Evolutionary conservation across 768 basidiomycete species (phyloP), one percentile per base, ranked within the genome.

Genomic region (Calocybe indica): DNA sequence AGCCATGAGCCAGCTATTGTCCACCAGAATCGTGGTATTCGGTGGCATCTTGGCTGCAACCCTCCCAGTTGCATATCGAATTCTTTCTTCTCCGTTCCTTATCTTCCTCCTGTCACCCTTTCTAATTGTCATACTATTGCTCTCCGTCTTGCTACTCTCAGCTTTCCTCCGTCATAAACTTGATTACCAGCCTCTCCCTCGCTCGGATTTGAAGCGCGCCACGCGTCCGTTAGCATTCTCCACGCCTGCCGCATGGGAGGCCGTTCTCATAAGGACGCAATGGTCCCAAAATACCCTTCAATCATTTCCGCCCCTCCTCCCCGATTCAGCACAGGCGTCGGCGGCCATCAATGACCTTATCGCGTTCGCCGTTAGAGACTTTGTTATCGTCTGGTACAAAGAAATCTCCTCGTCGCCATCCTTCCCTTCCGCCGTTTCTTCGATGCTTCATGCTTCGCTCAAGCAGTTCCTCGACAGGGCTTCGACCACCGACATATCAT

Each of bases 191-290:
- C 58, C 66, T 29, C 54, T 52, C 1, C 49, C 53, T 8, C 54
- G 47, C n/a, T 68, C 72, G 37, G 64, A 64, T 37, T 68, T 83
- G n/a, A 64, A 66, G 7, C 66, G 70, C 48, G 80, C 84, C 0
- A 83, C 89, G 12, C 78, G 81, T 33, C 89, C 89, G 0, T 74
- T 93, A 41, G 77, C 80, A 2, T 95, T 96, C 70, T 90, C 91
- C 4, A 92, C 92, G 2, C 90, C 92, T 22, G 91, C 93, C 48
- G 93, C 92, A 31, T 96, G 93, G 93, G 89, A 93, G 58, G 92
- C 85, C 0, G 87, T 91, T 40, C 72, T 89, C 43, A 92, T 80
- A 39, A 82, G 92, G 31, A 89, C 89, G n/a, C 82, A 87, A 63
- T 95, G 92, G 93, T 88, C 88, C 3, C 80, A 85, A 54, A 79